A percentile compares a stretch with the other conserved stretches of the same genome.
Conservation (phyloP, 306 rosid species). For the Ormosia emarginata region DNA sequence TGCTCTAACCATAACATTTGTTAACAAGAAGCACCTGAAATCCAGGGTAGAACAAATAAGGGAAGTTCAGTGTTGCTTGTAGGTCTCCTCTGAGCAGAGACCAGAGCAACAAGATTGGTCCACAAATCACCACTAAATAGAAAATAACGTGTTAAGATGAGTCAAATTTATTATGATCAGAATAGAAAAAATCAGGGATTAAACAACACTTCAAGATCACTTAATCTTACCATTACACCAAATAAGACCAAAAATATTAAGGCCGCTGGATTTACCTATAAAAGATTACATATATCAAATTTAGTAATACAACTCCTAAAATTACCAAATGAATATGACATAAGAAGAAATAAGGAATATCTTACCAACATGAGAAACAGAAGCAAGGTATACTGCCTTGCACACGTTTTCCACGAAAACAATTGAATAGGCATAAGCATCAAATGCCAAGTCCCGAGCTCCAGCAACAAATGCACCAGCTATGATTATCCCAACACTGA, state of each 20-base stretch:
- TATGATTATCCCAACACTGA: constrained; percentile 65
- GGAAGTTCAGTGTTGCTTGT: constrained; percentile 46
- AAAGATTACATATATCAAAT: constrained; percentile 11
- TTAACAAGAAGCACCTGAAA: constrained; percentile 59
- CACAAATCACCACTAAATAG: constrained; percentile 54
- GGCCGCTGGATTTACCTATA: constrained; percentile 73
- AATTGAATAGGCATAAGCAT: constrained; percentile 48
- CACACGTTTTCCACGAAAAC: constrained; percentile 66
- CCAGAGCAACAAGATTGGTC: constrained; percentile 70
- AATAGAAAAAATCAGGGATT: neutral
- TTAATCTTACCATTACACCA: constrained; percentile 83
- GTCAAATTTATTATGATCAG: neutral
- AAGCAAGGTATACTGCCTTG: constrained; percentile 62
- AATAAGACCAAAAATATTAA: constrained; percentile 73
- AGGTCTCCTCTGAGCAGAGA: constrained; percentile 58
- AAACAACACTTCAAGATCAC: neutral
- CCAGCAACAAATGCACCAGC: constrained; percentile 66
- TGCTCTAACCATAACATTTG: neutral
- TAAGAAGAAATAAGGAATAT: neutral
- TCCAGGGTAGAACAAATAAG: constrained; percentile 47
- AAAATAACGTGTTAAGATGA: neutral
- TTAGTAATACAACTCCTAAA: neutral
- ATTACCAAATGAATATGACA: constrained; percentile 6
- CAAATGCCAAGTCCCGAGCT: constrained; percentile 66
- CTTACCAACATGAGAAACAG: constrained; percentile 61